Conservation (phyloP, 306 rosid species). For the Rosa chinensis region DNA sequence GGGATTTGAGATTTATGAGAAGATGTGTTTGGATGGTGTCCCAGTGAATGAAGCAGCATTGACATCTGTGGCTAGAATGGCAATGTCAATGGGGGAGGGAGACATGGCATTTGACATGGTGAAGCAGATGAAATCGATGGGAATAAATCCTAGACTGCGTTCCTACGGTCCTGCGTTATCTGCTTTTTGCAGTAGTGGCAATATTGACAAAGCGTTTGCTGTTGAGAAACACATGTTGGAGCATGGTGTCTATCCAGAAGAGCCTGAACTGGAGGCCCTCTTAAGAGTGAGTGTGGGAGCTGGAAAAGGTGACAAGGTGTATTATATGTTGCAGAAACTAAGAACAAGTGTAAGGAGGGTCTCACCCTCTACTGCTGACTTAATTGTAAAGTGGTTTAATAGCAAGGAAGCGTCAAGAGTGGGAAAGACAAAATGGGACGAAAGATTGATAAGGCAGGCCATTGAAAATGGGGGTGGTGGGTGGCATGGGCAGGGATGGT, state of each 20-base stretch:
- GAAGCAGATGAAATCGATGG: constrained; percentile 73
- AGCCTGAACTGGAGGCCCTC: constrained; percentile 81
- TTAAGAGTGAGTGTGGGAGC: constrained; percentile 57
- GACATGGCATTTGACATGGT: constrained; percentile 92
- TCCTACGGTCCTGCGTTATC: constrained; percentile 88
- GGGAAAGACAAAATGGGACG: constrained; percentile 77
- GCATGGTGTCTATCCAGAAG: constrained; percentile 83
- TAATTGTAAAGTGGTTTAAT: constrained; percentile 68
- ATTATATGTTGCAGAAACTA: constrained; percentile 77
- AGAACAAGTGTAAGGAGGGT: constrained; percentile 69
- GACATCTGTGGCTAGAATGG: constrained; percentile 94
- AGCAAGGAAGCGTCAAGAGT: constrained; percentile 69
- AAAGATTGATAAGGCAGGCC: constrained; percentile 44
- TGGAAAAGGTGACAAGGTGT: constrained; percentile 64
- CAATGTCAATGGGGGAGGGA: constrained; percentile 86
- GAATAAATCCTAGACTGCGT: constrained; percentile 74
- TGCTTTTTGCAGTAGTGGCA: constrained; percentile 57
- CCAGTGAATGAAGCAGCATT: constrained; percentile 86
- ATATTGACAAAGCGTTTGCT: constrained; percentile 72
- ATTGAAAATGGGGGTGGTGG: constrained; percentile 90
- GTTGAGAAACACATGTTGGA: constrained; percentile 90
- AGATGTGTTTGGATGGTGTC: constrained; percentile 56
- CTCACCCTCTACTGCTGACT: constrained; percentile 51
- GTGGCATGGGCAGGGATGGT: constrained; percentile 97
- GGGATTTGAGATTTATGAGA: constrained; percentile 78